phyloP scores from a whole-genome alignment of 2,329 filamentous ascomycete genomes.

The Fusarium annulatum region DNA sequence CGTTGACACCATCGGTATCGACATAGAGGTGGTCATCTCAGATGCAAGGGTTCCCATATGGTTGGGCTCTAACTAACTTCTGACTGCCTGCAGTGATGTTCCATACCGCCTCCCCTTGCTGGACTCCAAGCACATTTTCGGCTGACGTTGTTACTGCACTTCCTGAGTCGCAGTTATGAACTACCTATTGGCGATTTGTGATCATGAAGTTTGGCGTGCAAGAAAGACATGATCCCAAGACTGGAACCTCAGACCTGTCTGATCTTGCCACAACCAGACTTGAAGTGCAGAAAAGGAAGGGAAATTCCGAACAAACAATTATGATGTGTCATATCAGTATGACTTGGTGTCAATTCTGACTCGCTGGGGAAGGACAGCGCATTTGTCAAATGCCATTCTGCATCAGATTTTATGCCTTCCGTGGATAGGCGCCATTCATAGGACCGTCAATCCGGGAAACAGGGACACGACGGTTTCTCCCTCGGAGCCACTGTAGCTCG shows the following conservation, averaged over 20 bases:
- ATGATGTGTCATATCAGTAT: conserved; percentile 3
- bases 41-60: conserved; percentile 16
- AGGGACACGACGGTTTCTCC: neutral
- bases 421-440: conserved; percentile 2
- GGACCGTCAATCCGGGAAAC: conserved; percentile 17
- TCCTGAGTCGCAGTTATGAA: neutral
- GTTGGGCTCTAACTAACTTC: conserved; percentile 22
- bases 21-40: conserved; percentile 9
- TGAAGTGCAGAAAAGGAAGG: neutral
- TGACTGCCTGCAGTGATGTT: conserved; percentile 1
- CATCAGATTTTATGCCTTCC: conserved; percentile 2
- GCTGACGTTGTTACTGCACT: conserved; percentile 4
- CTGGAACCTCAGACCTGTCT: conserved; percentile 13
- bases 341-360: neutral
- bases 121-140: neutral
- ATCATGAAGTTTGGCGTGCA: neutral
- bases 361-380: conserved; percentile 8
- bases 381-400: neutral
- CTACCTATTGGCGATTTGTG: neutral
- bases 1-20: conserved; percentile 13
- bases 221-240: neutral
- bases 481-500: conserved; percentile 18
- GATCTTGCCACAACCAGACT: neutral
- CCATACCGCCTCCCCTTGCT: conserved; percentile 6
- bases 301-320: neutral